Base-by-base conservation (phyloP, 225 moss, liverwort and hornwort genomes). In the Takakia lepidozioides region DNA sequence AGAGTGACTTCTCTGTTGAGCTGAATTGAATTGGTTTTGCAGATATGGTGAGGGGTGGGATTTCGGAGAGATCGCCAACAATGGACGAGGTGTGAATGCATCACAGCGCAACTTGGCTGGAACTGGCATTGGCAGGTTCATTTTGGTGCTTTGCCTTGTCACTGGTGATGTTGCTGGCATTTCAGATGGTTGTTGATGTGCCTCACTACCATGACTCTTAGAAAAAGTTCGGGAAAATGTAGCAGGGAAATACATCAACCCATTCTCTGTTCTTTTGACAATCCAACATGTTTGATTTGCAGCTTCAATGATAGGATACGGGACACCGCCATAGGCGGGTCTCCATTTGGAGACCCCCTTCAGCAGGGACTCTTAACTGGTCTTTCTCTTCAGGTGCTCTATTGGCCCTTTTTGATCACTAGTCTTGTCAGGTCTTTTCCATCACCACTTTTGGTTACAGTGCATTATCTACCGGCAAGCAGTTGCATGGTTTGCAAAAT, bases 11-110 rank as follows among this genome's bases (percentile, higher is more conserved):
- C n/a, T n/a, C n/a, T n/a, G n/a, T n/a, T n/a, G n/a, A n/a, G n/a
- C n/a, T n/a, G n/a, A n/a, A n/a, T n/a, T n/a, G n/a, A n/a, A n/a
- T n/a, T n/a, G 7, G 8, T 14, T 27, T 9, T 64, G 61, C 66
- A 87, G 87, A 52, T 95, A 95, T 60, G 93, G 93, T 47, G 93
- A 95, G 72, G 93, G 93, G 52, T 95, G 93, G 93, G 82, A 95
- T 48, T 95, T 95, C 58, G 93, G 93, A 56, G 93, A 95, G 70
- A 71, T 95, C 32, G 60, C 84, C 22, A 73, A 78, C 28, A 90
- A 95, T 49, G 76, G 60, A 49, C 81, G 93, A 63, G 93, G 93
- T 57, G 70, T 84, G 28, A 95, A 95, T 52, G 90, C 81, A 45
- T 70, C 47, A 13, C 93, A 95, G 36, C 70, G 51, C 6, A 95